Conservation (phyloP, 768 basidiomycete species). For the Strobilomyces dryophilus region DNA sequence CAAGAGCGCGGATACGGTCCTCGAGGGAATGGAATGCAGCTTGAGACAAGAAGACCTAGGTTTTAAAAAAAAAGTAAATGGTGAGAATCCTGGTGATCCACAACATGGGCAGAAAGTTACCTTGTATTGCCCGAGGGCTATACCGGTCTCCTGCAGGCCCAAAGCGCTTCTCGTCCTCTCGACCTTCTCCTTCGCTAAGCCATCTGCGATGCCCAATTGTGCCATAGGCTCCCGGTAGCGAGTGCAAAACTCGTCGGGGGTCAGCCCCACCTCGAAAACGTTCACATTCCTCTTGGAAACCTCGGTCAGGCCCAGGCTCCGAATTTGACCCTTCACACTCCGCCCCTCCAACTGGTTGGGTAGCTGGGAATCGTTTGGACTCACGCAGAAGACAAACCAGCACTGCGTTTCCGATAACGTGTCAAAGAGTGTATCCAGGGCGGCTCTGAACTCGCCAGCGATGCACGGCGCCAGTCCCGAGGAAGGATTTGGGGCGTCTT, state of each 20-base stretch:
- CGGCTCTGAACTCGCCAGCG: constrained; percentile 82
- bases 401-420: constrained; percentile 85
- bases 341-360: constrained; percentile 93
- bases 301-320: constrained; percentile 74
- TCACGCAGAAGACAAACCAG: constrained; percentile 91
- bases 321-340: constrained; percentile 88
- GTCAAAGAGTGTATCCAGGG: constrained; percentile 81
- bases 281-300: constrained; percentile 63
- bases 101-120: constrained; percentile 35
- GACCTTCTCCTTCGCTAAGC: constrained; percentile 54
- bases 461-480: constrained; percentile 53
- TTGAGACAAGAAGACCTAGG: constrained; percentile 93
- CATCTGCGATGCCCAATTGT: constrained; percentile 54
- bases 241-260: constrained; percentile 79
- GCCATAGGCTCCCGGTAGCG: constrained; percentile 71
- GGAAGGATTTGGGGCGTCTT: constrained; percentile 32
- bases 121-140: constrained; percentile 82
- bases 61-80: not conserved
- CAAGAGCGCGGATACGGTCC: constrained; percentile 76
- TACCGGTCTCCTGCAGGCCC: constrained; percentile 60
- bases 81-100: constrained; percentile 1
- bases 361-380: constrained; percentile 92
- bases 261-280: constrained; percentile 82
- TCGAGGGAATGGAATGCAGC: constrained; percentile 83
- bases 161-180: constrained; percentile 55